Base-by-base conservation (phyloP, 2,329 filamentous ascomycete genomes). In the Aspergillus bombycis region DNA sequence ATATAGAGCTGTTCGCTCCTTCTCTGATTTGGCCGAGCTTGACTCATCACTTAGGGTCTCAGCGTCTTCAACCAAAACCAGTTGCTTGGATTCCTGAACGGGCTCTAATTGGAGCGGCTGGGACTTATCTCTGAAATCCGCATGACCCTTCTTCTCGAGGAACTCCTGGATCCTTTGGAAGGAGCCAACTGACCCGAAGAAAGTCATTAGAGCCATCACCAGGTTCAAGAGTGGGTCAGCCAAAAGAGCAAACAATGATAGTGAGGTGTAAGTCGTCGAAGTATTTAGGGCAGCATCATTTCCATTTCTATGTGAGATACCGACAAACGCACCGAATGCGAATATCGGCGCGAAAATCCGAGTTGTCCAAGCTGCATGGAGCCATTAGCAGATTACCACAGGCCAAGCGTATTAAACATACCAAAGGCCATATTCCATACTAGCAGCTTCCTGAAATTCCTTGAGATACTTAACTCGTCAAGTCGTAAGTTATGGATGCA, bases 151-250 rank as follows among this genome's bases (percentile, higher is more conserved):
- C 53, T 76, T 77, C 11, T 76, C 68, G 1, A 84, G 68, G 61
- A 83, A 84, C 12, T 78, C 74, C 60, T 83, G 81, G 19, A 84
- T 83, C 19, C 81, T 75, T 41, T 73, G 71, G 63, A 83, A 83
- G 10, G 80, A 82, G 7, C 80, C 81, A 1, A 83, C 72, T 3
- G 80, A 78, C 2, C 79, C 79, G 62, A 81, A 76, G 50, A 83
- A 80, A 4, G 77, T 72, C 62, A 79, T 77, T 11, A 83, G 69
- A 10, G 80, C 77, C 77, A 81, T 81, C 10, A 84, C 80, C 36
- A 84, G 71, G 4, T 77, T 79, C 21, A 79, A 68, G 1, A 84
- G 74, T 6, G 82, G 82, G 48, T 83, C 80, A 1, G 81, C 75
- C 3, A 84, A 68, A 9, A 84, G 74, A 0, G 79, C 76, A 60